These are phyloP conservation scores for Trametes gibbosa DNA, from an alignment of 768 basidiomycete genomes.

Conservation along the genomic window DNA sequence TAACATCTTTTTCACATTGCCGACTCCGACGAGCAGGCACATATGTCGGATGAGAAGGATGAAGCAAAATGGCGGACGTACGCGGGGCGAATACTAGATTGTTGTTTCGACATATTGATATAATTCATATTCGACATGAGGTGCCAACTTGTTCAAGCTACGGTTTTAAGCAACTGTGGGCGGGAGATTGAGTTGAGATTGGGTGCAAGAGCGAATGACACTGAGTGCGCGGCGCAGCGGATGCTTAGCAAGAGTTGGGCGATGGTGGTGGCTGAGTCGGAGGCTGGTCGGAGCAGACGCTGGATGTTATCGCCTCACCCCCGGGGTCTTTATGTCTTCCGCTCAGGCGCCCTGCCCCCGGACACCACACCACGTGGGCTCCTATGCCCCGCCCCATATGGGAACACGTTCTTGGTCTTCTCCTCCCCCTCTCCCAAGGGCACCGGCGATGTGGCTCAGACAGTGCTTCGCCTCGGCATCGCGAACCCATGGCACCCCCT, in stretches of 20 bases:
- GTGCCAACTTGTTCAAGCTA: slow-evolving; percentile 71
- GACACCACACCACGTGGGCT: slow-evolving; percentile 12
- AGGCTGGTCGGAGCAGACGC: not conserved
- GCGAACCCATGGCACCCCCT: not conserved
- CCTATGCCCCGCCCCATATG: slow-evolving; percentile 3
- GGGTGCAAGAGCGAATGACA: not conserved
- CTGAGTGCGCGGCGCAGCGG: not conserved
- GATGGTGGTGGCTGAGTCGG: slow-evolving; percentile 8
- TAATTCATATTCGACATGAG: slow-evolving; percentile 73
- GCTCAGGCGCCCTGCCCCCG: not conserved
- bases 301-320: not conserved
- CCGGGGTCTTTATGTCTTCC: slow-evolving; percentile 1
- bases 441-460: not conserved
- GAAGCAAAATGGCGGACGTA: slow-evolving; percentile 37
- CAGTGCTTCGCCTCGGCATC: not conserved
- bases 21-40: not conserved
- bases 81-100: slow-evolving; percentile 96
- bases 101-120: slow-evolving; percentile 69
- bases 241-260: slow-evolving; percentile 3
- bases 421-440: slow-evolving; percentile 1
- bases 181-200: not conserved
- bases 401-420: slow-evolving; percentile 6
- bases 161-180: not conserved
- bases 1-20: not conserved
- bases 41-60: slow-evolving; percentile 9